Evolutionary conservation across 805 yeast genomes (phyloP), one percentile per base, ranked within the genome.

Genomic region (Wickerhamia fluorescens): DNA sequence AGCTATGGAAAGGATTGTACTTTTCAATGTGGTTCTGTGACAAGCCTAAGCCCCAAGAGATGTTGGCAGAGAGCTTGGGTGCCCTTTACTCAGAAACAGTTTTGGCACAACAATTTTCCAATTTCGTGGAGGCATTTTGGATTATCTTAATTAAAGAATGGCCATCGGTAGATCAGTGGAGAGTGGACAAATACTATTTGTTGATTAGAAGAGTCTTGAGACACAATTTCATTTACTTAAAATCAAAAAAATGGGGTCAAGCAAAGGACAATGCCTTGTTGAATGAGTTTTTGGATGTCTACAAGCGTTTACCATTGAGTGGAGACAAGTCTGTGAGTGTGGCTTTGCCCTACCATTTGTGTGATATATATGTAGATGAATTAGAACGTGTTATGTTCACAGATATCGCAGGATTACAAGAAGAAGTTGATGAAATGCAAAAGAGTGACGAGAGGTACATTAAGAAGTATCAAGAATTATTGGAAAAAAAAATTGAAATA

Each of bases 11-110:
- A 57, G 98, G 97, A n/a, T 66, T 92, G 23, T 92, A 80, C 56
- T 92, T 68, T 50, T 74, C 95, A 7, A 85, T 92, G 95, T 92
- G 98, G 97, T 86, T 81, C 60, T 73, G 94, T 50, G 98, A 92
- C 54, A 74, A 88, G 49, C 95, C 96, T 16, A 68, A 81, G 44
- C 92, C 95, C 14, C 98, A 92, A 56, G 95, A 87, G 54, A 61
- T 78, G 35, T 61, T 92, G 21, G 94, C 95, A 2, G 71, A 68
- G 27, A 75, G 73, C 24, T 61, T 92, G 37, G 94, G 89, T 2
- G 63, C 56, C 53, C 68, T 59, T 15, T 75, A 63, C 36, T 61
- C 71, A 11, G 58, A 60, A 11, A 56, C 58, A 14, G 58, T 72
- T 10, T 63, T 73, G 1, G 39, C 41, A 4, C 51, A 49, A 4